Base-by-base conservation (phyloP, 345 rosid species). In the Mercurialis annua region DNA sequence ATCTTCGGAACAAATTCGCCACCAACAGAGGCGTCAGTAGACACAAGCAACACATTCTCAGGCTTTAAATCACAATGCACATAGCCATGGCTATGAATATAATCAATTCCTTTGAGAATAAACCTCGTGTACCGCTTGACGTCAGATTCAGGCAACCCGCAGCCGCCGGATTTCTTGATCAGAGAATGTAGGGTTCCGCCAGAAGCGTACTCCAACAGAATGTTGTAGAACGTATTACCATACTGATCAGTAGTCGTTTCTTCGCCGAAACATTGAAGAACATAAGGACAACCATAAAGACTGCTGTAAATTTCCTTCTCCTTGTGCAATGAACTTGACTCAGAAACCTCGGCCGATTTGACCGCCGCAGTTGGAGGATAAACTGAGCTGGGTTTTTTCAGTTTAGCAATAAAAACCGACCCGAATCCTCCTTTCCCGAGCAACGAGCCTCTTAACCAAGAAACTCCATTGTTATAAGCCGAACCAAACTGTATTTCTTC, bases 131-230 rank as follows among this genome's bases (percentile, higher is more conserved):
- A 69, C 18, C 76, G 71, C 6, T 76, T 73, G 1, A 83, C 84
- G 17, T 87, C 87, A 11, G 77, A 68, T 65, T 91, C 97, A 73
- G 74, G 71, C 64, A 89, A 70, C 3, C 70, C 69, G 3, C 81
- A 87, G 23, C 79, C 81, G 48, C 51, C 38, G 21, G 70, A 73
- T 53, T 64, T 79, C 33, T 71, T 77, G 56, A 76, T 63, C 42
- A 50, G 52, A 47, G 72, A 77, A 27, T 82, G 85, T n/a, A n/a
- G n/a, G n/a, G n/a, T n/a, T n/a, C n/a, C n/a, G n/a, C n/a, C n/a
- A n/a, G n/a, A n/a, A n/a, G 96, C 96, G 67, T 85, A 86, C 69
- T 92, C 98, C 20, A 92, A 55, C 10, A 92, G 60, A 29, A 92
- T 62, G 65, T 90, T 90, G 64, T 85, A 86, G 21, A 78, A 59